These are phyloP conservation scores for Rhododendron simsii DNA, from an alignment of 148 eudicot genomes.

Conservation along the genomic window DNA sequence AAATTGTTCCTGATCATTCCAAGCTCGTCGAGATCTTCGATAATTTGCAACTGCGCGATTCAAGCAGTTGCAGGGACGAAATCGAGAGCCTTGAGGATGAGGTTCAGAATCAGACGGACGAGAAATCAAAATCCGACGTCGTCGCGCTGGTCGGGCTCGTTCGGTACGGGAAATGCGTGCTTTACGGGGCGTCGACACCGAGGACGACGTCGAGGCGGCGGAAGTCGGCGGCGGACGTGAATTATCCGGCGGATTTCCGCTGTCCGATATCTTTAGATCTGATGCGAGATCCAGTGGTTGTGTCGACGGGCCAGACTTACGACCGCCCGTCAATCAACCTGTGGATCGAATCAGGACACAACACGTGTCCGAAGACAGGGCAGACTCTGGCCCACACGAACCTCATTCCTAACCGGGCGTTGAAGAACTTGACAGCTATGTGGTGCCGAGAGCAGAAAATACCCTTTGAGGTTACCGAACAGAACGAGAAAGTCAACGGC, in stretches of 20 bases:
- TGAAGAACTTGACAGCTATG: constrained; percentile 66
- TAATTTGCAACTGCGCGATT: constrained; percentile 52
- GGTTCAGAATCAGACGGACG: constrained; percentile 59
- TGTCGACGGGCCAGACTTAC: constrained; percentile 90
- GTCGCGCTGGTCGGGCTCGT: constrained; percentile 71
- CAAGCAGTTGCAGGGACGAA: constrained; percentile 62
- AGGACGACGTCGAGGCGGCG: constrained; percentile 22
- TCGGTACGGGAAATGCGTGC: constrained; percentile 75
- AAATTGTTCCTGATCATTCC: constrained; percentile 58
- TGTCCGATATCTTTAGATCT: constrained; percentile 83
- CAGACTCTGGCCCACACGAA: constrained; percentile 54
- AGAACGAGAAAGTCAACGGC: constrained; percentile 29
- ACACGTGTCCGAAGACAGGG: constrained; percentile 86
- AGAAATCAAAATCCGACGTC: constrained; percentile 51
- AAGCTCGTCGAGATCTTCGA: constrained; percentile 42
- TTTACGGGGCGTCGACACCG: constrained; percentile 58
- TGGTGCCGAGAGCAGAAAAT: constrained; percentile 86
- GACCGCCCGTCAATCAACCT: constrained; percentile 56
- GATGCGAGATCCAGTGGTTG: constrained; percentile 85
- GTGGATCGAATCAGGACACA: constrained; percentile 85
- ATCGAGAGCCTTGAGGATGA: constrained; percentile 81
- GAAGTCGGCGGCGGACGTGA: constrained; percentile 41
- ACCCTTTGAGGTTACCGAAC: constrained; percentile 46
- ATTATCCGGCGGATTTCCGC: constrained; percentile 65
- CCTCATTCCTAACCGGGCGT: constrained; percentile 58